Conservation (phyloP, 306 rosid genomes). For the Quillaja saponaria region DNA sequence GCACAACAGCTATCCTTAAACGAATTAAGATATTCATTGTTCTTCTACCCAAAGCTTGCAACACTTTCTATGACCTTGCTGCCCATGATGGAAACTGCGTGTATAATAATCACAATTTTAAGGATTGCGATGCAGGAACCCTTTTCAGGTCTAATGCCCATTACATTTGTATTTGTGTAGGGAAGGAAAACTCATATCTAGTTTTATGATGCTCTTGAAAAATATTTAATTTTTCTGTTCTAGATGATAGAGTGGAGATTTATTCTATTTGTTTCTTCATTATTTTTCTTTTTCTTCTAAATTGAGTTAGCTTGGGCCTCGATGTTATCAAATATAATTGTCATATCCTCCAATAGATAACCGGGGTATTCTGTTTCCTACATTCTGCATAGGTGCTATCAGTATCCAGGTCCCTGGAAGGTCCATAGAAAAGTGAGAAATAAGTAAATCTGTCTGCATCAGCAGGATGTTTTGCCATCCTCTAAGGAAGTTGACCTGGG, state of each 20-base stretch:
- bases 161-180: constrained; percentile 16
- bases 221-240: constrained; percentile 1
- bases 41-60: constrained; percentile 90
- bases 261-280: not conserved
- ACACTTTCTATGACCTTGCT: constrained; percentile 72
- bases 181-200: constrained; percentile 12
- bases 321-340: constrained; percentile 11
- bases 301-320: not conserved
- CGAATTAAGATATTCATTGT: constrained; percentile 72
- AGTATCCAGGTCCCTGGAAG: constrained; percentile 92
- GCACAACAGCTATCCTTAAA: constrained; percentile 45
- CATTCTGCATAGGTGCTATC: constrained; percentile 58
- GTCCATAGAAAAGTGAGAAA: constrained; percentile 65
- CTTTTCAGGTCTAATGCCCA: constrained; percentile 70
- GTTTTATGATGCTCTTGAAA: constrained; percentile 4
- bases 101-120: constrained; percentile 87
- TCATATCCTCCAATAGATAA: not conserved
- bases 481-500: constrained; percentile 90
- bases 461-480: constrained; percentile 81
- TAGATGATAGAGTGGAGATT: not conserved
- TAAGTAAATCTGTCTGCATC: constrained; percentile 61
- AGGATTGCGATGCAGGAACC: constrained; percentile 80
- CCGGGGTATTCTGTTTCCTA: not conserved
- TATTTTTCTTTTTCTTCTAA: not conserved
- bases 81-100: constrained; percentile 82